Evolutionary conservation across 2,329 filamentous ascomycete genomes (phyloP).

Genomic region (Bipolaris bicolor): DNA sequence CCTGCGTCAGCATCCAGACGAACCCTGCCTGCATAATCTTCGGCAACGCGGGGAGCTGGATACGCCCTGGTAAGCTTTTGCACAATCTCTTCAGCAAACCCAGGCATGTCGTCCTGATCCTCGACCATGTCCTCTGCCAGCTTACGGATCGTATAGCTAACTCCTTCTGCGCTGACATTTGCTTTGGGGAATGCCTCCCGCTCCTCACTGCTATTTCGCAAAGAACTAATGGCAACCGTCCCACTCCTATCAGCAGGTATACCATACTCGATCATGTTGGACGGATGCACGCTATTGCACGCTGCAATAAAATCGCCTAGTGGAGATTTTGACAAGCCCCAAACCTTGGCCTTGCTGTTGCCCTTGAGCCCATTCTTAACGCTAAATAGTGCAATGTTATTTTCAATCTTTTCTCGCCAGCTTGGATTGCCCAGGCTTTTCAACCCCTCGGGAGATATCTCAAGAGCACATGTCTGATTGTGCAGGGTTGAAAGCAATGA

Average conservation of each 20-base stretch:
- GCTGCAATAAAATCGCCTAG: constrained; percentile 56
- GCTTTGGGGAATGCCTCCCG: constrained; percentile 26
- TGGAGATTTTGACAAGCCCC: constrained; percentile 59
- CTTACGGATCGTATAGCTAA: constrained; percentile 44
- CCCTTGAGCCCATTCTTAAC: constrained; percentile 58
- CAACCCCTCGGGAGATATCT: constrained; percentile 27
- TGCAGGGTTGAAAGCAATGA: constrained; percentile 46
- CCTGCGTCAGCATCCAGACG: not conserved
- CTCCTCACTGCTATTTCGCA: constrained; percentile 25
- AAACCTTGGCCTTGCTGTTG: constrained; percentile 57
- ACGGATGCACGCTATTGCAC: constrained; percentile 61
- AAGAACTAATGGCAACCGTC: constrained; percentile 42
- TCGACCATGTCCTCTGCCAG: constrained; percentile 42
- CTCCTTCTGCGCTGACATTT: constrained; percentile 39
- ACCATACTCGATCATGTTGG: constrained; percentile 63
- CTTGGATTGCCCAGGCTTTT: constrained; percentile 26
- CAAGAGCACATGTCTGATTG: constrained; percentile 40
- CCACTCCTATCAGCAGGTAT: constrained; percentile 55
- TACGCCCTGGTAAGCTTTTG: constrained; percentile 31
- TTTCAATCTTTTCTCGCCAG: constrained; percentile 52
- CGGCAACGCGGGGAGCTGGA: not conserved
- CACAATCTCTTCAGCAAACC: constrained; percentile 29
- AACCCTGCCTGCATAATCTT: not conserved
- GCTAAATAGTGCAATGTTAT: constrained; percentile 53
- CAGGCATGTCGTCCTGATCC: constrained; percentile 28